These are phyloP conservation scores for Gloeopeniophorella convolvens DNA, from an alignment of 768 basidiomycete species.

Conservation along the genomic window DNA sequence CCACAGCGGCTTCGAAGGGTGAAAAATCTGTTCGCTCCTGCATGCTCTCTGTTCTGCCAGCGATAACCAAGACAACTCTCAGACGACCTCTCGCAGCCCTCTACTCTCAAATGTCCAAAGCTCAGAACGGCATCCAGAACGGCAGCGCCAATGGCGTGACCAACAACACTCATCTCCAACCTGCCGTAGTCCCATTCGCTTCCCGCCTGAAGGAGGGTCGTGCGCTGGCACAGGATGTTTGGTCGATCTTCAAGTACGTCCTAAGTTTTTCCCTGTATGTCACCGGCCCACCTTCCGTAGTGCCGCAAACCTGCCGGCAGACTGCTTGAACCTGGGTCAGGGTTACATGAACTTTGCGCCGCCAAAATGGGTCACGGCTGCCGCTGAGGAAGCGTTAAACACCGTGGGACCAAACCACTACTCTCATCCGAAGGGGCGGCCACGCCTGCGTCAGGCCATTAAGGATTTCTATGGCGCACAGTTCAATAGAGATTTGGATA, in stretches of 20 bases:
- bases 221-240: conserved; percentile 78
- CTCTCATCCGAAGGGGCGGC: conserved; percentile 84
- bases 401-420: conserved; percentile 72
- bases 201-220: conserved; percentile 69
- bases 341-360: conserved; percentile 89
- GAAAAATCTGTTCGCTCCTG: not conserved
- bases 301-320: conserved; percentile 78
- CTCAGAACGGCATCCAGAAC: not conserved
- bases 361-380: conserved; percentile 70
- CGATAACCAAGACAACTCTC: conserved; percentile 12
- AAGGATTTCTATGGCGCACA: conserved; percentile 67
- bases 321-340: conserved; percentile 94
- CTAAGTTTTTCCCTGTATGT: conserved; percentile 11
- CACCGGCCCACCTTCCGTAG: conserved; percentile 34
- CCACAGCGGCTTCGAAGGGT: too few species aligned
- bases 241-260: conserved; percentile 81
- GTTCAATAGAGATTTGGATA: conserved; percentile 64
- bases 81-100: not conserved
- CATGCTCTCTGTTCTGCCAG: not conserved
- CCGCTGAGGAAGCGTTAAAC: conserved; percentile 62
- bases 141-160: conserved; percentile 10
- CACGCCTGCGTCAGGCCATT: conserved; percentile 83
- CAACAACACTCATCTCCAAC: conserved; percentile 29
- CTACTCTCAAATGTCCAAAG: conserved; percentile 12
- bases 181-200: conserved; percentile 58